Percentiles rank a stretch among this genome's conserved stretches.
Conservation (phyloP, 306 rosid genomes). For the Albizia julibrissin region DNA sequence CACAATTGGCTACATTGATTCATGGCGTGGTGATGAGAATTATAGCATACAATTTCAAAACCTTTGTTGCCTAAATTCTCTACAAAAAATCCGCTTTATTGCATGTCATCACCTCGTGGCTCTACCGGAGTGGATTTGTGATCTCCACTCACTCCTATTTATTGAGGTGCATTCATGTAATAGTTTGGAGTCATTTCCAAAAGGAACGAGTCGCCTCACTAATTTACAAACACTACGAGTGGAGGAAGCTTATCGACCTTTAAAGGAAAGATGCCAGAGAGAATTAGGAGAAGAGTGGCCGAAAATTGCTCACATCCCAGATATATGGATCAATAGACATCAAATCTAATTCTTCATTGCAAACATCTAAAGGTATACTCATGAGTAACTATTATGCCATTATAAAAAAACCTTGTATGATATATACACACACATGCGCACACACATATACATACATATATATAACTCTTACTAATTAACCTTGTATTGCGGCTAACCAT, state of each 20-base stretch:
- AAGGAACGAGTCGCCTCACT: not conserved
- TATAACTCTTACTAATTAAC: no score
- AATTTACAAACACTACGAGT: not conserved
- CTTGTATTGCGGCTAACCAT: not conserved
- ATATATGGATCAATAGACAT: no score
- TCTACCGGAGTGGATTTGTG: not conserved
- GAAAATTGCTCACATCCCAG: not conserved
- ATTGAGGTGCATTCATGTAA: accelerated
- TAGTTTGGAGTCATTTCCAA: not conserved
- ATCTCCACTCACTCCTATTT: not conserved
- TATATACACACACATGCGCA: no score
- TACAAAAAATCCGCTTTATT: not conserved
- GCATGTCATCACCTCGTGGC: not conserved
- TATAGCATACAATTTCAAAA: not conserved
- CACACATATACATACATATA: no score
- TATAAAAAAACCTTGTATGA: not conserved
- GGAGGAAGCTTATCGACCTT: no score
- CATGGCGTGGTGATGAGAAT: not conserved
- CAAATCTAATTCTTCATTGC: not conserved
- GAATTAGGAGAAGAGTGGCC: not conserved
- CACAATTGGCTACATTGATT: not conserved
- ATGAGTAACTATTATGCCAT: not conserved
- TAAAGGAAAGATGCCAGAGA: not conserved
- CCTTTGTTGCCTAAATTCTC: not conserved
- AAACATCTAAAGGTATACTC: not conserved